These are phyloP conservation scores for Pythium sukuiense DNA, from an alignment of 352 stramenopile genomes.

Conservation along the genomic window DNA sequence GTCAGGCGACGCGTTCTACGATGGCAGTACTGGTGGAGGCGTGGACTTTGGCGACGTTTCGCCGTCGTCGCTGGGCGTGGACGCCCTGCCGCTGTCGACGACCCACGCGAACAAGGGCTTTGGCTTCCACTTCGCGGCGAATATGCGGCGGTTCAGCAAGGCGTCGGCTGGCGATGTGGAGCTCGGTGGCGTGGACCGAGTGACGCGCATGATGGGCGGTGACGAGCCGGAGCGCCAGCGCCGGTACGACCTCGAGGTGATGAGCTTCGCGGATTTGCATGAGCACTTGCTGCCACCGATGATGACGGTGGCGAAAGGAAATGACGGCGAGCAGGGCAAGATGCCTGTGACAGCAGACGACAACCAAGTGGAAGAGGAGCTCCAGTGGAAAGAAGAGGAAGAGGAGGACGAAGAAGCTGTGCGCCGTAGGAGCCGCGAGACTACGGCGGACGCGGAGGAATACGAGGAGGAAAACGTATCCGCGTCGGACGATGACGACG, in stretches of 20 bases:
- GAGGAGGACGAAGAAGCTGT: constrained; percentile 6
- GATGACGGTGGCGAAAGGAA: neutral
- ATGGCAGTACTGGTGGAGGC: neutral
- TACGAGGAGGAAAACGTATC: constrained; percentile 8
- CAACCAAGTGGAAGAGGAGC: constrained; percentile 14
- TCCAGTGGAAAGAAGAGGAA: constrained; percentile 22
- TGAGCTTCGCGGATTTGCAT: constrained; percentile 31
- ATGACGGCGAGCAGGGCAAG: constrained; percentile 20
- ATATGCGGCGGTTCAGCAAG: constrained; percentile 26
- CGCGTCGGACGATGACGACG: neutral
- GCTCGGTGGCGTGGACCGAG: constrained; percentile 23
- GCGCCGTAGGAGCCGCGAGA: constrained; percentile 30
- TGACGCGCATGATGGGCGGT: neutral
- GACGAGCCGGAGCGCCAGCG: constrained; percentile 28
- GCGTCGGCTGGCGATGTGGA: constrained; percentile 8
- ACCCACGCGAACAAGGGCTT: constrained; percentile 11
- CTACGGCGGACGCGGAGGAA: constrained; percentile 37
- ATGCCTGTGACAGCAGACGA: constrained; percentile 20
- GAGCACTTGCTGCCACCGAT: constrained; percentile 23
- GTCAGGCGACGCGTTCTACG: neutral
- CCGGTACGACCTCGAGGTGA: constrained; percentile 24
- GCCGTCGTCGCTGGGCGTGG: neutral
- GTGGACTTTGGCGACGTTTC: neutral
- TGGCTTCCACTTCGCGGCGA: constrained; percentile 11
- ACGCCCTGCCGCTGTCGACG: neutral